A percentile compares a stretch with the other conserved stretches of the same genome.
Conservation (phyloP, 1,284 basidiomycete species). For the Schizophyllum amplum region DNA sequence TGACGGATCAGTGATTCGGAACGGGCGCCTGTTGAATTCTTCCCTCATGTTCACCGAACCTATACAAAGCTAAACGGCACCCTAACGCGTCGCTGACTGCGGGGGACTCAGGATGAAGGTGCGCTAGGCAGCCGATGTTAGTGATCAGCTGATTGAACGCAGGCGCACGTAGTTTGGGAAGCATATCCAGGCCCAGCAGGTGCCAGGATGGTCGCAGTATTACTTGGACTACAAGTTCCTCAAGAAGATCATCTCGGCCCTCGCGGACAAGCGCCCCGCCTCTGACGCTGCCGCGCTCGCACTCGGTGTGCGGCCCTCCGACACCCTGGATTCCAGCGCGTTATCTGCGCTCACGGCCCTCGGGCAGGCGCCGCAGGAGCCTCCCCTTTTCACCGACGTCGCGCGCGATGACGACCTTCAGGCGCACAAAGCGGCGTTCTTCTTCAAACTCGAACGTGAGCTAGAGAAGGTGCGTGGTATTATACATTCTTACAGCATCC, state of each 20-base stretch:
- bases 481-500: conserved; percentile 1
- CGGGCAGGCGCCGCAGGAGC: conserved; percentile 27
- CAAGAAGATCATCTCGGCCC: conserved; percentile 99
- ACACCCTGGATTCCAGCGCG: conserved; percentile 33
- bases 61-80: not conserved
- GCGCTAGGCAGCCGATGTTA: conserved; percentile 5
- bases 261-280: conserved; percentile 83
- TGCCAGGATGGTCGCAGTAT: conserved; percentile 94
- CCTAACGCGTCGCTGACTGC: not conserved
- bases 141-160: conserved; percentile 5
- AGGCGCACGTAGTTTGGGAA: conserved; percentile 81
- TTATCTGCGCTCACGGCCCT: conserved; percentile 15
- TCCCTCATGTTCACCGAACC: conserved; percentile 11
- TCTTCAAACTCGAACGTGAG: conserved; percentile 98
- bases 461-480: conserved; percentile 77
- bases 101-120: conserved; percentile 27
- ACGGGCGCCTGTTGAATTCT: not conserved
- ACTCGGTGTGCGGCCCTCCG: conserved; percentile 70
- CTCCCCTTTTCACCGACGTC: conserved; percentile 49
- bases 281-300: conserved; percentile 87
- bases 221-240: conserved; percentile 99
- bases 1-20: not conserved
- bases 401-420: conserved; percentile 68
- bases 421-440: conserved; percentile 96
- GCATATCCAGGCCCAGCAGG: conserved; percentile 93